Percentiles rank a stretch among this genome's conserved stretches.
phyloP scores from a whole-genome alignment of 176 grass and related monocot genomes.

The Lolium perenne region DNA sequence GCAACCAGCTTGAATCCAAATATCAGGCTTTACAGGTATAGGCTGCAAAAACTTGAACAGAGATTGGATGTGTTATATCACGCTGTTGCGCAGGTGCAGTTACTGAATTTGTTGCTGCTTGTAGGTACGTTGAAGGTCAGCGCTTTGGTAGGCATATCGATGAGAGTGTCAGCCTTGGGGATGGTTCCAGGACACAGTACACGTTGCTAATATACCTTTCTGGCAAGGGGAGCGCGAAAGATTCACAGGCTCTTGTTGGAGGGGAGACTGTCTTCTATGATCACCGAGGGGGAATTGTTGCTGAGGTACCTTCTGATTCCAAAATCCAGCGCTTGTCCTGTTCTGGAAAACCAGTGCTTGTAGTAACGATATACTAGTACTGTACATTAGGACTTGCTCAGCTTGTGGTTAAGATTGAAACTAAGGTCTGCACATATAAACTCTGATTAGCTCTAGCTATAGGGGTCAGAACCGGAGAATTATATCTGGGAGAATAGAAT shows the following conservation, averaged over 20 bases:
- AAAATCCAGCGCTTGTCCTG: slow-evolving; percentile 14
- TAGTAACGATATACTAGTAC: slow-evolving; percentile 3
- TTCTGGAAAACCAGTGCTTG: not conserved
- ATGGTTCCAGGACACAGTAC: slow-evolving; percentile 70
- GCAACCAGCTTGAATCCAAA: slow-evolving; percentile 82
- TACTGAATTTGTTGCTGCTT: not conserved
- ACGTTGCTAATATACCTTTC: slow-evolving; percentile 85
- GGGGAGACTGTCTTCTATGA: slow-evolving; percentile 98
- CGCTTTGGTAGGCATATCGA: slow-evolving; percentile 91
- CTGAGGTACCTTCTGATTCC: slow-evolving; percentile 68
- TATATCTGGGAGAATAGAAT: not conserved
- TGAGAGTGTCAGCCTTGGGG: slow-evolving; percentile 69
- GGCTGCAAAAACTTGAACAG: not conserved
- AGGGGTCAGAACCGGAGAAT: not conserved
- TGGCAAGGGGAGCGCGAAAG: slow-evolving; percentile 62
- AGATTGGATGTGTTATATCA: not conserved
- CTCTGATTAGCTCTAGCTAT: not conserved
- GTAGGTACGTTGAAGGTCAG: slow-evolving; percentile 88
- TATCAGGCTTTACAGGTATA: slow-evolving; percentile 93
- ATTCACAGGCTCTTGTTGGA: slow-evolving; percentile 72
- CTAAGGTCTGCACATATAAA: no score
- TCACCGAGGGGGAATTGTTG: slow-evolving; percentile 66
- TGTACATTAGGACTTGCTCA: not conserved
- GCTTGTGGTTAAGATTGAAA: not conserved
- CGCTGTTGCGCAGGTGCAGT: not conserved